Base-by-base conservation (phyloP, 257 asterid species). In the Marsdenia floribunda region DNA sequence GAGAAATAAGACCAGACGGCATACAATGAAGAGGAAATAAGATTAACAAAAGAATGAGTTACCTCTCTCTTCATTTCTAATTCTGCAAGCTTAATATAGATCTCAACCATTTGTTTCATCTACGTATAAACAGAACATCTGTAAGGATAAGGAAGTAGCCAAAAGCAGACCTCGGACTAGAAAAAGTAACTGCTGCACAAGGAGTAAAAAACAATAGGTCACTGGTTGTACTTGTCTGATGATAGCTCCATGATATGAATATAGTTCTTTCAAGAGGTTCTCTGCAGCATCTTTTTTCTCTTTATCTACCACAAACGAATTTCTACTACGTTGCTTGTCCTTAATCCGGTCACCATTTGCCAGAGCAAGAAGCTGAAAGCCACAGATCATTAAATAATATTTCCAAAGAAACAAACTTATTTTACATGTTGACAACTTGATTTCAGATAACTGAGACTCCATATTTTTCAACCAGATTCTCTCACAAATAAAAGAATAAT, bases 91-190 rank as follows among this genome's bases (percentile, higher is more conserved):
- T 94, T 94, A 66, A 94, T 89, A 90, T 94, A 94, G 84, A 94
- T 87, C 87, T 94, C 99, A 85, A 92, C 97, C 97, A 94, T 94
- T 85, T 94, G 97, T 79, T 85, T 89, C 99, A 94, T 94, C 99
- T 94, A 82, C 53, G 70, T 54, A 78, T 26, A 65, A 60, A 72
- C 79, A 81, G 10, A 82, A 73, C 22, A 76, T 68, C 63, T 54
- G 57, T 80, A 59, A 74, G 76, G 72, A 44, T 44, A 44, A 44
- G 33, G 53, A 61, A 26, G 77, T 59, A 61, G 44, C 69, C 29
- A 64, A 61, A 54, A 71, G 75, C 70, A 47, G 57, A 70, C 76
- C 49, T 75, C 35, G 53, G 72, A 37, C 64, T 73, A 33, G 50
- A 65, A 57, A 68, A 65, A 54, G 54, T 26, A 75, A 68, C 59